phyloP scores from a whole-genome alignment of 1,284 basidiomycete species.

The Cryptococcus sp. region DNA sequence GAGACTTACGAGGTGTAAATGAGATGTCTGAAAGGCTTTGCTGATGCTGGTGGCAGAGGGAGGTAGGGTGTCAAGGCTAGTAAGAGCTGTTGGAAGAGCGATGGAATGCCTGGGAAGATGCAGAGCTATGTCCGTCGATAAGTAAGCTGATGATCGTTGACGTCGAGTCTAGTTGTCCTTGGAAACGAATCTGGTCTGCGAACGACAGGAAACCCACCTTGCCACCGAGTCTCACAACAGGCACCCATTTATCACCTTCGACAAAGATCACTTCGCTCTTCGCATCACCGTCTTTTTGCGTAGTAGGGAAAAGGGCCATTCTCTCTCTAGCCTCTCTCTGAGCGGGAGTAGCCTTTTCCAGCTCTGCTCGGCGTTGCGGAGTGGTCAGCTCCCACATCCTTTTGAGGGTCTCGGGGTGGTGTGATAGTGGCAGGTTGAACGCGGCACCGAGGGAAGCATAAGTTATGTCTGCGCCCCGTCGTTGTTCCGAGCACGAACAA shows the following conservation, averaged over 20 bases:
- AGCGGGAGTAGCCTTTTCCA: constrained; percentile 64
- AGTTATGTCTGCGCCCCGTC: constrained; percentile 66
- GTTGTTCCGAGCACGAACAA: neutral
- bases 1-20: constrained; percentile 71
- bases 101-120: constrained; percentile 87
- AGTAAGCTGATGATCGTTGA: no score
- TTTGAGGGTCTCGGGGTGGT: constrained; percentile 76
- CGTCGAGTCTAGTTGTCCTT: no score
- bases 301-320: constrained; percentile 78
- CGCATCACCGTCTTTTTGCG: constrained; percentile 40
- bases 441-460: constrained; percentile 83
- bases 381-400: constrained; percentile 73
- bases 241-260: constrained; percentile 78
- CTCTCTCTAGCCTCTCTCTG: constrained; percentile 71
- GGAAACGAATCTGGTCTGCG: no score
- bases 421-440: constrained; percentile 71
- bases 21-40: constrained; percentile 72
- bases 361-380: constrained; percentile 57
- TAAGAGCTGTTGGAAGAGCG: constrained; percentile 78
- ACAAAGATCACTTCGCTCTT: constrained; percentile 74
- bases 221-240: constrained; percentile 76
- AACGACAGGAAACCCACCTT: constrained; percentile 55
- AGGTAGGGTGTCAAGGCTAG: constrained; percentile 70
- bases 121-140: constrained; percentile 59
- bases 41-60: constrained; percentile 68